phyloP scores from a whole-genome alignment of 2,329 filamentous ascomycete species.

The Aureobasidium subglaciale region DNA sequence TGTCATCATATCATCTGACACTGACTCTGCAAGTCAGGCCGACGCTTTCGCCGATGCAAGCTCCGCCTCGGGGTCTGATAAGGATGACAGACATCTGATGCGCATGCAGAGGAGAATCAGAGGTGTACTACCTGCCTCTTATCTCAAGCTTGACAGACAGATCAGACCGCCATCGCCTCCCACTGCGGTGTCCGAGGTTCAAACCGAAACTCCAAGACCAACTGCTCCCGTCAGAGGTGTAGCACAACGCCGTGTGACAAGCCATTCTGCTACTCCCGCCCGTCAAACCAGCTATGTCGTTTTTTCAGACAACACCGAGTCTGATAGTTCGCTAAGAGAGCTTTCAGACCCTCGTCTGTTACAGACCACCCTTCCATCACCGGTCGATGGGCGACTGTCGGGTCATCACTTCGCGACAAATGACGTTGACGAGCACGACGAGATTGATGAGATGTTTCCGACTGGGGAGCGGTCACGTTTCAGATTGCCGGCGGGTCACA shows the following conservation, averaged over 20 bases:
- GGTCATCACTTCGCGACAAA: conserved; percentile 21
- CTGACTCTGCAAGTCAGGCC: conserved; percentile 19
- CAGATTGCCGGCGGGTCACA: conserved; percentile 21
- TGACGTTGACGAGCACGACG: conserved; percentile 40
- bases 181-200: not conserved
- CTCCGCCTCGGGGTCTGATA: conserved; percentile 26
- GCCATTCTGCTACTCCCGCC: not conserved
- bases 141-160: conserved; percentile 41
- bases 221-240: conserved; percentile 24
- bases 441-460: conserved; percentile 35
- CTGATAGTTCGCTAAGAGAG: conserved; percentile 15
- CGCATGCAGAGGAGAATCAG: conserved; percentile 37
- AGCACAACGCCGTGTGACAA: conserved; percentile 17
- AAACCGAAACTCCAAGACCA: not conserved
- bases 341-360: conserved; percentile 16
- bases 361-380: conserved; percentile 5
- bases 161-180: conserved; percentile 15
- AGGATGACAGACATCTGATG: conserved; percentile 27
- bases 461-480: conserved; percentile 16
- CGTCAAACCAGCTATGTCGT: conserved; percentile 12
- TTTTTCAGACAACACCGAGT: conserved; percentile 33
- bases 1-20: conserved; percentile 2
- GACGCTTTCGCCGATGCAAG: conserved; percentile 19
- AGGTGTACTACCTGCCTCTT: conserved; percentile 44
- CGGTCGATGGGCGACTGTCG: not conserved